phyloP scores from a whole-genome alignment of 495 filamentous ascomycete species.

The Aspergillus ostianus region DNA sequence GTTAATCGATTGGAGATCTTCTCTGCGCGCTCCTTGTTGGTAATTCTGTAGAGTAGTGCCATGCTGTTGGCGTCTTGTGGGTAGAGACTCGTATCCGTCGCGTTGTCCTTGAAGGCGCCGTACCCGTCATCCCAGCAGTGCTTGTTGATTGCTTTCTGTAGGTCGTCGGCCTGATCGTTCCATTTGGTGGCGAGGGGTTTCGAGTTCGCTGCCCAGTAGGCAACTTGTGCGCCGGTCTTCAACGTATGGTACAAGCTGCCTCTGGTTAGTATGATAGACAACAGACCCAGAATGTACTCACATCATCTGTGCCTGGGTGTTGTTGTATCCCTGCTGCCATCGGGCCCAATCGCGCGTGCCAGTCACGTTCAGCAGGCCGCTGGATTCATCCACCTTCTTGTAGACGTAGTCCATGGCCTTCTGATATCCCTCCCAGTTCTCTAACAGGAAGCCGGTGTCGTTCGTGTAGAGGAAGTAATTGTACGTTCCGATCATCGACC shows the following conservation, averaged over 20 bases:
- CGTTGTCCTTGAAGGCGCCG: constrained; percentile 58
- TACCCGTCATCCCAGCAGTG: constrained; percentile 50
- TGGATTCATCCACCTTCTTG: constrained; percentile 46
- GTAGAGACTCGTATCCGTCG: constrained; percentile 43
- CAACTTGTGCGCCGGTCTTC: constrained; percentile 47
- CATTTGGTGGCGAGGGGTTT: constrained; percentile 44
- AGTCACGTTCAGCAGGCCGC: constrained; percentile 56
- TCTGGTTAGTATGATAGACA: constrained; percentile 7
- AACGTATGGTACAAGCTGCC: constrained; percentile 50
- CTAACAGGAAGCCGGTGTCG: constrained; percentile 47
- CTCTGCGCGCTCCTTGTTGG: constrained; percentile 31
- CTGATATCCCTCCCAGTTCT: constrained; percentile 52
- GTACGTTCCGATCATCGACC: constrained; percentile 61
- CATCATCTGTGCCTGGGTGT: constrained; percentile 58
- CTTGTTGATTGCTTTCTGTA: constrained; percentile 42
- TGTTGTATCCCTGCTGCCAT: constrained; percentile 50
- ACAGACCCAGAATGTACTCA: constrained; percentile 12
- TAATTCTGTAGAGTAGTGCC: constrained; percentile 39
- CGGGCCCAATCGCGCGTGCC: constrained; percentile 58
- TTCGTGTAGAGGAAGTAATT: constrained; percentile 60
- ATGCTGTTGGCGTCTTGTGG: constrained; percentile 56
- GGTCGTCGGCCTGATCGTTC: constrained; percentile 35
- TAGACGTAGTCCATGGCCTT: constrained; percentile 55
- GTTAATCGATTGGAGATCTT: constrained; percentile 47
- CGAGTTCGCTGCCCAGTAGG: constrained; percentile 47